phyloP scores from a whole-genome alignment of 192 early-diverging fungal genomes.

The Rhizophagus clarus region DNA sequence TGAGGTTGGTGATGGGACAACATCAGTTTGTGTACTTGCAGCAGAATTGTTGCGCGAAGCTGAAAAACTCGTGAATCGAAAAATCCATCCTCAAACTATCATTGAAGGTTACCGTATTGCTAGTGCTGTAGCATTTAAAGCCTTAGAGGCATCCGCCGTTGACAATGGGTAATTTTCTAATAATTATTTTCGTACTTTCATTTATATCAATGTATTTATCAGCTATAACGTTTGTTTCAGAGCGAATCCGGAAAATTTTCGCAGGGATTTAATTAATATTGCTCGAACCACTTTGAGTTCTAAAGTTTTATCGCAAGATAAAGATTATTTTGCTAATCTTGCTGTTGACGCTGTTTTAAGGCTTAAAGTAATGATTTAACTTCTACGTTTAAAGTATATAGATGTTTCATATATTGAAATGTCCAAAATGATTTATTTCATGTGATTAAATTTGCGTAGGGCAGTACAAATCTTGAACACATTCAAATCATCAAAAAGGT shows the following conservation, averaged over 20 bases:
- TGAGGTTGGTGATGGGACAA: slow-evolving; percentile 99
- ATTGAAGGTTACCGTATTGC: slow-evolving; percentile 96
- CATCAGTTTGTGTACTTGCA: slow-evolving; percentile 96
- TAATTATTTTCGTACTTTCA: not conserved
- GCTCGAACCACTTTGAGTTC: slow-evolving; percentile 95
- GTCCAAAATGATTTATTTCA: no score
- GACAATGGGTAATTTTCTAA: slow-evolving; percentile 50
- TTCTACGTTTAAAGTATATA: not conserved
- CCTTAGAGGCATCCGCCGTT: slow-evolving; percentile 77
- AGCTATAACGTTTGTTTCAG: slow-evolving; percentile 47
- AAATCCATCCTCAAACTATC: slow-evolving; percentile 97
- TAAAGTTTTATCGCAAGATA: slow-evolving; percentile 95
- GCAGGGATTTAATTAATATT: slow-evolving; percentile 94
- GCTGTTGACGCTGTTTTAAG: slow-evolving; percentile 97
- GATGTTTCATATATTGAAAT: slow-evolving; percentile 4
- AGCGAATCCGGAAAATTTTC: slow-evolving; percentile 69
- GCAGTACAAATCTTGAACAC: slow-evolving; percentile 95
- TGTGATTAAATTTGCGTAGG: slow-evolving; percentile 41
- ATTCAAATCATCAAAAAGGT: slow-evolving; percentile 99
- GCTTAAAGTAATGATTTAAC: slow-evolving; percentile 63
- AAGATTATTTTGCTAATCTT: slow-evolving; percentile 93
- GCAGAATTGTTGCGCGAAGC: slow-evolving; percentile 94
- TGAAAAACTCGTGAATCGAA: slow-evolving; percentile 88
- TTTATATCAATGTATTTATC: not conserved
- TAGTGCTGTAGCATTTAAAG: slow-evolving; percentile 76